These are phyloP conservation scores for Saccharomyces uvarum DNA, from an alignment of 1,139 yeast species.

Conservation along the genomic window DNA sequence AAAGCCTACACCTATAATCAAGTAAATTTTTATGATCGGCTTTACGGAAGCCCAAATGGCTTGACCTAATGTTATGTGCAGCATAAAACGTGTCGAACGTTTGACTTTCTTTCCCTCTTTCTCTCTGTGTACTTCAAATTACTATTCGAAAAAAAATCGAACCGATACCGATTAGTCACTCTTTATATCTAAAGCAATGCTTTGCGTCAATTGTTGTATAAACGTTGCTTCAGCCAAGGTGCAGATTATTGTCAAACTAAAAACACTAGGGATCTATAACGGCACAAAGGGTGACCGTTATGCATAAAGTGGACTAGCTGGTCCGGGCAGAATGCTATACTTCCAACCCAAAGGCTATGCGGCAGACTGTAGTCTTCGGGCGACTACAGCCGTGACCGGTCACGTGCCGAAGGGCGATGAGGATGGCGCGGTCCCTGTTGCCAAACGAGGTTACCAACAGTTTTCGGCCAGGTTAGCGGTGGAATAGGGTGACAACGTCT, in stretches of 20 bases:
- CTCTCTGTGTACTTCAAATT: neutral
- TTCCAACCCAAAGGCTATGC: neutral
- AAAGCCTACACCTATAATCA: slow-evolving; percentile 71
- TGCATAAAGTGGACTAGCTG: neutral
- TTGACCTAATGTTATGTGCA: slow-evolving; percentile 44
- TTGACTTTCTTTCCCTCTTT: neutral
- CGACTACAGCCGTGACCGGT: neutral
- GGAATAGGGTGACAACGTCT: neutral
- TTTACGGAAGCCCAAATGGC: slow-evolving; percentile 78
- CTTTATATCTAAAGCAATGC: neutral
- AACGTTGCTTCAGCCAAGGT: neutral
- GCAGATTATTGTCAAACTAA: neutral
- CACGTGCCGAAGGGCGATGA: neutral
- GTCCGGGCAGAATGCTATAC: neutral
- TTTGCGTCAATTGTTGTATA: neutral
- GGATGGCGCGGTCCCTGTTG: neutral
- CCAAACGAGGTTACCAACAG: neutral
- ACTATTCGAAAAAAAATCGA: neutral
- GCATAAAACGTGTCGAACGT: neutral
- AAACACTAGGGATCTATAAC: neutral
- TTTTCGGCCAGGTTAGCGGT: neutral
- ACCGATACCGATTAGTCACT: neutral
- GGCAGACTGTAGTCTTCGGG: neutral
- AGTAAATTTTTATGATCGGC: slow-evolving; percentile 83
- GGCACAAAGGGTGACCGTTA: neutral